A percentile compares a stretch with the other conserved stretches of the same genome.
These are phyloP conservation scores for Talaromyces atroroseus DNA, from an alignment of 2,329 filamentous ascomycete species.

Conservation along the genomic window DNA sequence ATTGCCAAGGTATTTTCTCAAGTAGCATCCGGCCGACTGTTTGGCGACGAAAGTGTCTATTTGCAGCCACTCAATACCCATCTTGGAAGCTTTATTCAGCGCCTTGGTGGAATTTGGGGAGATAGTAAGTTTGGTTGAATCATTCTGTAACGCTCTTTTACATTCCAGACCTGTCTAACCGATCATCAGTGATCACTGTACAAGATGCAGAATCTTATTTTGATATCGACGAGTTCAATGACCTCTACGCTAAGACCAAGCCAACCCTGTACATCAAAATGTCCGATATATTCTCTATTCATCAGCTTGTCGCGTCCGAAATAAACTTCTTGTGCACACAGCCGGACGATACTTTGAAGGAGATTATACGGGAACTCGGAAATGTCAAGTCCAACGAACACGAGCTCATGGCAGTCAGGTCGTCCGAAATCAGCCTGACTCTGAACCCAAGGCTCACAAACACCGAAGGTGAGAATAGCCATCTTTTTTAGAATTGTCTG, in stretches of 20 bases:
- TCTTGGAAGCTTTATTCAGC: conserved; percentile 74
- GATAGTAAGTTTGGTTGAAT: conserved; percentile 45
- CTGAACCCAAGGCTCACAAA: conserved; percentile 85
- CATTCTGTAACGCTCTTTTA: not conserved
- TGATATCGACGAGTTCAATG: conserved; percentile 98
- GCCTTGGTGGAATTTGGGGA: conserved; percentile 68
- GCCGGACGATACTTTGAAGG: conserved; percentile 80
- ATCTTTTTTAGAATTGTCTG: not conserved
- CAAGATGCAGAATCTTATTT: conserved; percentile 85
- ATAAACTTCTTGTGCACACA: conserved; percentile 69
- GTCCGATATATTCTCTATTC: conserved; percentile 93
- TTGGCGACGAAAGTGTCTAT: conserved; percentile 92
- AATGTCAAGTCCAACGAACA: conserved; percentile 95
- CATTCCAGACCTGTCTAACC: conserved; percentile 27
- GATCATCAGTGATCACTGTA: conserved; percentile 64
- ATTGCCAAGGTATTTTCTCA: conserved; percentile 89
- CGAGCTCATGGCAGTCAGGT: conserved; percentile 80
- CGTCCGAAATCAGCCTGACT: conserved; percentile 85
- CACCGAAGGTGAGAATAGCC: conserved; percentile 55
- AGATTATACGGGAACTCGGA: conserved; percentile 88
- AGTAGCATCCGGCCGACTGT: conserved; percentile 78
- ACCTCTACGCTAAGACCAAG: conserved; percentile 92
- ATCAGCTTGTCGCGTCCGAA: conserved; percentile 77
- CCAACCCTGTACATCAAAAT: conserved; percentile 99
- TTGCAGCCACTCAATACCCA: conserved; percentile 92